Base-by-base conservation (phyloP, 768 basidiomycete genomes). In the Tricholoma furcatifolium region DNA sequence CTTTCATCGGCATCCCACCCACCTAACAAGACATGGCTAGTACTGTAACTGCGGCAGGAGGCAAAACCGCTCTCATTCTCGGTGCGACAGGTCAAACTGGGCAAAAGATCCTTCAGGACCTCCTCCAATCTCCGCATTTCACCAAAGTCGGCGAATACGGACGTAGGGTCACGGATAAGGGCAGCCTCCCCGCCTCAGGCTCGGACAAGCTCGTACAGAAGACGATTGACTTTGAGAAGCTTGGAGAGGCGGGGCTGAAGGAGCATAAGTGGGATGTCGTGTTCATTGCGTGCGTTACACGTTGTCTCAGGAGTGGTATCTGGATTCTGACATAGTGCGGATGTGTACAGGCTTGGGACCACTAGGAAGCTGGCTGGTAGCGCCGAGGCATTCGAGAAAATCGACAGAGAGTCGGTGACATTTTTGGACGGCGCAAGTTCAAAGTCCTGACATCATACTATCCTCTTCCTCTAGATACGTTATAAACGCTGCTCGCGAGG, bases 81-180 rank as follows among this genome's bases (percentile, higher is more conserved):
- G 91, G 91, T 17, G 84, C 83, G 1, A 91, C 90, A 1, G 91
- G 91, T 45, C 82, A 82, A 46, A 76, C 76, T 3, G 91, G 91
- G 31, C 78, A 76, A 36, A 69, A 77, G 36, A 69, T 90, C 40
- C 78, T 93, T 14, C 70, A 70, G 20, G 77, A 85, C 44, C 78
- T 91, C 6, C 79, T 93, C 24, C 67, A 74, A 2, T 82, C 78
- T 12, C 62, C 78, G 18, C 65, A 82, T 23, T 84, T 79, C 70
- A 66, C 78, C 1, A 76, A 75, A 39, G 82, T 92, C 2, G 81
- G 77, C 50, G 88, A 91, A 55, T 88, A 82, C 53, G 91, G 91
- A 0, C 77, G 91, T 20, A 74, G 79, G 17, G 70, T 85, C 11
- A 88, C 84, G 0, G 55, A 78, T 8, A 47, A 64, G 14, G 74